Percentiles rank a stretch among this genome's conserved stretches.
phyloP scores from a whole-genome alignment of 1,284 basidiomycete species.

The Phaffia rhodozyma region DNA sequence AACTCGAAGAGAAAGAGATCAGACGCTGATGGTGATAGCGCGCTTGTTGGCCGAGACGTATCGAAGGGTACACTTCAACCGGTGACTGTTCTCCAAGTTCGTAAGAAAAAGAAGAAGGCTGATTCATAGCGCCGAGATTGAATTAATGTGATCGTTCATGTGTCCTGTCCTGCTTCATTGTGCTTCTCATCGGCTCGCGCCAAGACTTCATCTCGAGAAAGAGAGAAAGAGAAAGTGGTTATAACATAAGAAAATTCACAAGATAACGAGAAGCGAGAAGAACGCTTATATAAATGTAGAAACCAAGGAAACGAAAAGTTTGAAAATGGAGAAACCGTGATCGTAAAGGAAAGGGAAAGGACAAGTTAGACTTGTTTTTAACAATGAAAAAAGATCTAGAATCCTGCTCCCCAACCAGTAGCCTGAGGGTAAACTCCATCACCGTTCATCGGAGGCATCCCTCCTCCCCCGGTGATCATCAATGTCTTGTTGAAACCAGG shows the following conservation, averaged over 20 bases:
- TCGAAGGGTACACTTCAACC: no score
- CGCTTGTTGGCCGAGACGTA: conserved; percentile 4
- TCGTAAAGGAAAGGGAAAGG: no score
- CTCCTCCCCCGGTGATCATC: conserved; percentile 9
- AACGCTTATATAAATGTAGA: no score
- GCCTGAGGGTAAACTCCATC: neutral
- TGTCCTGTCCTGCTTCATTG: no score
- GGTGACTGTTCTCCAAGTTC: conserved; percentile 35
- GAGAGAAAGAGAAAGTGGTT: conserved; percentile 8
- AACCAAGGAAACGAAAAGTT: no score
- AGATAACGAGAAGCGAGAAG: no score
- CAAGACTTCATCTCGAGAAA: no score
- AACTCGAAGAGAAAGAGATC: conserved; percentile 8
- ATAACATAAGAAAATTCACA: neutral
- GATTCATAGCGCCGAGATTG: neutral
- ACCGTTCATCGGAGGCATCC: neutral
- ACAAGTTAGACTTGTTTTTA: no score
- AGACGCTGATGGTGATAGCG: conserved; percentile 21
- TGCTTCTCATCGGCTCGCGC: no score
- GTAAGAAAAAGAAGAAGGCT: conserved; percentile 33
- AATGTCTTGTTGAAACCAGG: conserved; percentile 12
- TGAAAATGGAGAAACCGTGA: no score
- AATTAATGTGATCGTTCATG: no score
- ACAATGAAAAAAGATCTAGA: neutral
- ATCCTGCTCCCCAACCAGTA: conserved; percentile 16